Base-by-base conservation (phyloP, 1,284 basidiomycete species). In the Hypsizygus ulmarius region DNA sequence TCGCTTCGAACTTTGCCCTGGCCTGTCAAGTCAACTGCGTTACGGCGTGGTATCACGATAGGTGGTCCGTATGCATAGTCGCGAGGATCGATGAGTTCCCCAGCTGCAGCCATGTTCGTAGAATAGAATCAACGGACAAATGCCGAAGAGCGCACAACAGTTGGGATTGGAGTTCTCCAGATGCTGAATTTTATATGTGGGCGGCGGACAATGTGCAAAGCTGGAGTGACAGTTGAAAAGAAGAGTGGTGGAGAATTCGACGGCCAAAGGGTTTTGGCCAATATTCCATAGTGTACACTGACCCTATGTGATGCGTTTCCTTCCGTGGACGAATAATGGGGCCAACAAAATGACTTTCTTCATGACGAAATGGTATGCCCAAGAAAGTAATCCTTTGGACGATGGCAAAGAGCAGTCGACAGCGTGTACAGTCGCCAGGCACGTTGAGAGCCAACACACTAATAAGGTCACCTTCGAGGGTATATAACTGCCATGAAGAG, bases 21-120 rank as follows among this genome's bases (percentile, higher is more conserved):
- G 3, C 30, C 53, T 15, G 41, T 55, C 14, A 50, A 41, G 25
- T 52, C 53, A 5, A 55, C 45, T 2, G 53, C 53, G 25, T 37
- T 30, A 10, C 50, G 50, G 25, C 53, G 50, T 18, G 38, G n/a
- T 12, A 34, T 11, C 5, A 37, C 28, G 27, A 39, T 12, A 9
- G 16, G 19, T n/a, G 47, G 39, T 2, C 38, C 33, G 34, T 43
- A 43, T 1, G 29, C 21, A 34, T 30, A 38, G 32, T 32, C 41
- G 25, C 40, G 40, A 19, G 33, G 47, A 43, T 43, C 39, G 40
- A 37, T 38, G 25, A 38, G 37, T 32, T 27, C 14, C 35, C 35
- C 36, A 28, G 25, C 3, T n/a, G n/a, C 33, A 45, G 37, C n/a
- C 28, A 28, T 33, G 3, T 11, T 42, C 8, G 6, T 28, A 3